These are phyloP conservation scores for Physcomitrellopsis africana DNA, from an alignment of 225 moss, liverwort and hornwort species.

Conservation along the genomic window DNA sequence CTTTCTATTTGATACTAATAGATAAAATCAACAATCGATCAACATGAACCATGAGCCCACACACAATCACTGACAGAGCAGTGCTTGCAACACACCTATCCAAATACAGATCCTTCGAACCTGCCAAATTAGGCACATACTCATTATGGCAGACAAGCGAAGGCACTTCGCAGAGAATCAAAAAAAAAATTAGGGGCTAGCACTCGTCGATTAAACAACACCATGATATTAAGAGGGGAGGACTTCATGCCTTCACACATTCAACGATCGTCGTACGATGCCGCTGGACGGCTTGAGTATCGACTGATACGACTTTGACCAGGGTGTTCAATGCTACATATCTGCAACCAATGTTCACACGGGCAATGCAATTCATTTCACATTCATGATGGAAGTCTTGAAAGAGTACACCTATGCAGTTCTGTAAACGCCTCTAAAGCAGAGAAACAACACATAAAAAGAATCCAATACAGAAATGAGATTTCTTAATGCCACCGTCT, in stretches of 20 bases:
- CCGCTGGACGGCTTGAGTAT: conserved; percentile 97
- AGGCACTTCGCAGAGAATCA: background rate
- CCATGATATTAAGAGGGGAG: conserved; percentile 14
- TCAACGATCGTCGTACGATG: conserved; percentile 89
- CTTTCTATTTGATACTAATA: background rate
- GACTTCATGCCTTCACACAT: conserved; percentile 80
- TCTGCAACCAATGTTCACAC: conserved; percentile 55
- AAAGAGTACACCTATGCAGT: background rate
- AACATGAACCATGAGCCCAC: background rate
- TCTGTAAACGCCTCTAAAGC: conserved; percentile 4
- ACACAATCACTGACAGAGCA: background rate
- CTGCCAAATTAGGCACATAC: background rate
- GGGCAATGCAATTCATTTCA: conserved; percentile 21
- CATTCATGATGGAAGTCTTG: conserved; percentile 14
- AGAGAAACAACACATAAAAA: background rate
- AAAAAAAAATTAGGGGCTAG: conserved; percentile 3
- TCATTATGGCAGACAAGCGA: conserved; percentile 6
- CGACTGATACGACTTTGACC: conserved; percentile 92
- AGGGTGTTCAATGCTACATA: conserved; percentile 98
- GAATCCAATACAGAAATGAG: conserved; percentile 1
- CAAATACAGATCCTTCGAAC: background rate
- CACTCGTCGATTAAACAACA: conserved; percentile 16
- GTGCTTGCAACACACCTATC: too few species aligned
- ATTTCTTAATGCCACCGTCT: background rate
- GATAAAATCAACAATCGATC: background rate